Base-by-base conservation (phyloP, 2,329 filamentous ascomycete species). In the Cercospora canescens region DNA sequence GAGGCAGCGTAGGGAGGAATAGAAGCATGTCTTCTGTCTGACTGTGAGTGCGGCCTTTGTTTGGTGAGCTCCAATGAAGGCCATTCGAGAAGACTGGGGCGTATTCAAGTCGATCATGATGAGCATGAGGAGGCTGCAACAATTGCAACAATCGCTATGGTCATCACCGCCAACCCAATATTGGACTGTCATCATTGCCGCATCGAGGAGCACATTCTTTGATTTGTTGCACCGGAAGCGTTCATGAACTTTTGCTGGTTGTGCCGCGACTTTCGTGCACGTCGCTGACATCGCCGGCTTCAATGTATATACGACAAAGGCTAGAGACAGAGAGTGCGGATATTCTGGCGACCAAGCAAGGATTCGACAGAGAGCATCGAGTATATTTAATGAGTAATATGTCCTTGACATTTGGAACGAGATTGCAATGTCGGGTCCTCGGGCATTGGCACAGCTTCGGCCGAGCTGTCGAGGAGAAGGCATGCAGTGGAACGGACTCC, bases 311-410 rank as follows among this genome's bases (percentile, higher is more conserved):
- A 57, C 52, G 45, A 52, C 45, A 52, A 64, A 57, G 56, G 55
- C 59, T 65, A 65, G 63, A 58, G 55, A 58, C 45, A 52, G 45
- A 52, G 45, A 26, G 45, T 26, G 21, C 9, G 45, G 24, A 52
- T 21, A 52, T 50, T 24, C 45, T 28, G 24, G 45, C 24, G 24
- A 52, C 28, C 24, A 30, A n/a, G 45, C 21, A 52, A 28, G 24
- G 45, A 24, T 52, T 16, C 52, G 54, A 52, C 54, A 41, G 48
- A 55, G 50, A 52, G 50, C 35, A 48, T n/a, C 30, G 30, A 55
- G 48, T 54, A 55, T 62, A 65, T 61, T 62, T 63, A 63, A 66
- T 66, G 60, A 66, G 54, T 66, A 66, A 66, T 66, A 62, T 62
- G 32, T 62, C 48, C 52, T 35, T 56, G 45, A 52, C 26, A 52